A percentile compares a stretch with the other conserved stretches of the same genome.
These are phyloP conservation scores for Termitomyces sp. DNA, from an alignment of 1,284 basidiomycete species.

Conservation along the genomic window DNA sequence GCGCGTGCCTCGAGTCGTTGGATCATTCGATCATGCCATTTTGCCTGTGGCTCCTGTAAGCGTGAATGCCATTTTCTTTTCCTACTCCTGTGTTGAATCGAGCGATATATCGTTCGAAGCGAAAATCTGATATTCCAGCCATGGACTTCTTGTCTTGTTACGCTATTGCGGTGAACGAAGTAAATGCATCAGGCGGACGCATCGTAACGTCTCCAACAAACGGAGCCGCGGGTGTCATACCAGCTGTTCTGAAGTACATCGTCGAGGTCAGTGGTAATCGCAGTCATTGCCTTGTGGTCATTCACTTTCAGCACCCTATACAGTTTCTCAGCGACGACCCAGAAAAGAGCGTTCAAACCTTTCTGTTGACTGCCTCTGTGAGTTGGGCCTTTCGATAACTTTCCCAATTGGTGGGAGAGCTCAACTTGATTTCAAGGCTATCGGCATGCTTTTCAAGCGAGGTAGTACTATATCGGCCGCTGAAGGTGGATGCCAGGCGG, in stretches of 20 bases:
- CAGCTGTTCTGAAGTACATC: slow-evolving; percentile 86
- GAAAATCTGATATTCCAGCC: slow-evolving; percentile 84
- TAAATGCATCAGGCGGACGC: slow-evolving; percentile 87
- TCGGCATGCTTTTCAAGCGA: slow-evolving; percentile 97
- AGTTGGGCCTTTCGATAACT: slow-evolving; percentile 5
- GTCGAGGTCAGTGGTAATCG: slow-evolving; percentile 51
- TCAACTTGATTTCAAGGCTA: slow-evolving; percentile 44
- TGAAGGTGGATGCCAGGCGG: slow-evolving; percentile 87
- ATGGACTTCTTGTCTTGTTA: slow-evolving; percentile 94
- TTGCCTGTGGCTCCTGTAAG: slow-evolving; percentile 77
- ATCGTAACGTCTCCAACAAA: slow-evolving; percentile 95
- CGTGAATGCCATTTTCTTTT: slow-evolving; percentile 14
- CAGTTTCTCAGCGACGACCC: slow-evolving; percentile 87
- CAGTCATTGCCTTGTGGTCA: neutral
- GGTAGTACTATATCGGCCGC: slow-evolving; percentile 96
- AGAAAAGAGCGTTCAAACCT: slow-evolving; percentile 82
- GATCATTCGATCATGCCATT: slow-evolving; percentile 79
- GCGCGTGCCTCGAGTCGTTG: slow-evolving; percentile 57
- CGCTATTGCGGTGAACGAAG: slow-evolving; percentile 87
- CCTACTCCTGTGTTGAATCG: neutral
- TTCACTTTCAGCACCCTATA: neutral
- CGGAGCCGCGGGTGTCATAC: slow-evolving; percentile 88
- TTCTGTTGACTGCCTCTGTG: slow-evolving; percentile 66
- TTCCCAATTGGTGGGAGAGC: neutral
- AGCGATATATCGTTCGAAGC: slow-evolving; percentile 32